Percentiles rank a stretch among this genome's conserved stretches.
Evolutionary conservation across 305 asterid species (phyloP).

Genomic region (Fraxinus greggii): DNA sequence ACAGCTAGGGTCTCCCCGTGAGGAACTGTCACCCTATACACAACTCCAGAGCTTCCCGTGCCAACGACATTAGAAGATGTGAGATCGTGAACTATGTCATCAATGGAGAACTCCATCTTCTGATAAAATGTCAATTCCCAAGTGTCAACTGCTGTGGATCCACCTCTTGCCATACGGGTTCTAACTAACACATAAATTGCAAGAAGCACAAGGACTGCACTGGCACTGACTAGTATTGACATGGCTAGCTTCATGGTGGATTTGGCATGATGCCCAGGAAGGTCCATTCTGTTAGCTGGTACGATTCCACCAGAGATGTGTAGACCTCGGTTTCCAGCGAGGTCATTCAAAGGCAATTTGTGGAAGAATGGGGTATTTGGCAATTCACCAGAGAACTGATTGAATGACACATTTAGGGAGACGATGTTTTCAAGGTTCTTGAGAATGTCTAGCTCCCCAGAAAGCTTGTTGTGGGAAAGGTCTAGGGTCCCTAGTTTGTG

Average conservation of each 20-base stretch:
- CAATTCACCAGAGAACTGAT: conserved; percentile 70
- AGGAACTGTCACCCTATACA: conserved; percentile 63
- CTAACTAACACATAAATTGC: conserved; percentile 60
- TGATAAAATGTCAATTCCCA: conserved; percentile 96
- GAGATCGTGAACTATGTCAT: conserved; percentile 63
- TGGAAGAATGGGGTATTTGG: conserved; percentile 81
- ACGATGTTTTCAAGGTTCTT: conserved; percentile 74
- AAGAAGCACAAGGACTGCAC: conserved; percentile 67
- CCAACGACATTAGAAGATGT: conserved; percentile 86
- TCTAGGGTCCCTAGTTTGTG: conserved; percentile 71
- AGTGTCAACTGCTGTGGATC: conserved; percentile 39
- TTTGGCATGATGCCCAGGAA: conserved; percentile 40
- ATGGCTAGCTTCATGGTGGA: conserved; percentile 73
- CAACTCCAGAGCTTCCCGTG: conserved; percentile 97
- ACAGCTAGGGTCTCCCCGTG: conserved; percentile 76
- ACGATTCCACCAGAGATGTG: conserved; percentile 55
- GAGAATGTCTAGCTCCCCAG: conserved; percentile 64
- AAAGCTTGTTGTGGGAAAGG: conserved; percentile 77
- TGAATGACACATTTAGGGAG: conserved; percentile 79
- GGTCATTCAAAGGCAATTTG: conserved; percentile 61
- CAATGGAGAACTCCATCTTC: conserved; percentile 70
- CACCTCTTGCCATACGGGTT: conserved; percentile 41
- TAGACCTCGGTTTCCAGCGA: conserved; percentile 65
- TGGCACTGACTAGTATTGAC: conserved; percentile 76
- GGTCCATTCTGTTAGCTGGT: conserved; percentile 44